Evolutionary conservation across 768 basidiomycete genomes (phyloP).

Genomic region (Cyclocybe cylindracea): DNA sequence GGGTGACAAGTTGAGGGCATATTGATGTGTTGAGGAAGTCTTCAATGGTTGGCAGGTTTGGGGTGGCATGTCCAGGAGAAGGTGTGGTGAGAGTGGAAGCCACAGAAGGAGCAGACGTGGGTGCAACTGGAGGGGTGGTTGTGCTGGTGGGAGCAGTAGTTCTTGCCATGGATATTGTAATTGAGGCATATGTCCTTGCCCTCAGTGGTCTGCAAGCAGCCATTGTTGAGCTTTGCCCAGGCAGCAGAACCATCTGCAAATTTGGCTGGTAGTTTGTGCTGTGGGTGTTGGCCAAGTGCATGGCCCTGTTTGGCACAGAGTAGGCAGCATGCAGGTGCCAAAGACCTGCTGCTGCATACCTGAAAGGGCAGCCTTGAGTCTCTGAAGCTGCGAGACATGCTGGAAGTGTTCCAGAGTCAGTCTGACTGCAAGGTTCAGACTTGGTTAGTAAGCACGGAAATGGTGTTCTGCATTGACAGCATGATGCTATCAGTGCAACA

Average conservation of each 20-base stretch:
- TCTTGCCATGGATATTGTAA: conserved; percentile 15
- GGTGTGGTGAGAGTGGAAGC: conserved; percentile 3
- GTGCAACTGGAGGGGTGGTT: not conserved
- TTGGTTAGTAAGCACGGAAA: not conserved
- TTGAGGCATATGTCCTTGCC: conserved; percentile 15
- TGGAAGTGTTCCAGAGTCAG: not conserved
- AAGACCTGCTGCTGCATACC: conserved; percentile 7
- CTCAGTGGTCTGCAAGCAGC: conserved; percentile 10
- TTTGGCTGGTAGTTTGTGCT: not conserved
- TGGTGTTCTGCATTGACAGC: not conserved
- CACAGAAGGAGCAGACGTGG: conserved; percentile 7
- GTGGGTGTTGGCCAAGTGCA: conserved; percentile 10
- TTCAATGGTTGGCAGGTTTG: not conserved
- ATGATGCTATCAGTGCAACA: too few relatives aligned
- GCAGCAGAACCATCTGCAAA: conserved; percentile 7
- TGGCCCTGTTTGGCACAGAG: conserved; percentile 19
- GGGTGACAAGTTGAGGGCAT: conserved; percentile 2
- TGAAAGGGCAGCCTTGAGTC: not conserved
- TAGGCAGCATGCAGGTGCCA: conserved; percentile 19
- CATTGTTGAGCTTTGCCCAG: conserved; percentile 8
- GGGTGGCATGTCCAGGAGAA: conserved; percentile 6
- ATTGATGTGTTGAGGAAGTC: not conserved
- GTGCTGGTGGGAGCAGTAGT: too few relatives aligned
- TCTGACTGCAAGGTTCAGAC: not conserved
- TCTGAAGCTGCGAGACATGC: too few relatives aligned